Base-by-base conservation (phyloP, 2,329 filamentous ascomycete genomes). In the Tolypocladium inflatum region DNA sequence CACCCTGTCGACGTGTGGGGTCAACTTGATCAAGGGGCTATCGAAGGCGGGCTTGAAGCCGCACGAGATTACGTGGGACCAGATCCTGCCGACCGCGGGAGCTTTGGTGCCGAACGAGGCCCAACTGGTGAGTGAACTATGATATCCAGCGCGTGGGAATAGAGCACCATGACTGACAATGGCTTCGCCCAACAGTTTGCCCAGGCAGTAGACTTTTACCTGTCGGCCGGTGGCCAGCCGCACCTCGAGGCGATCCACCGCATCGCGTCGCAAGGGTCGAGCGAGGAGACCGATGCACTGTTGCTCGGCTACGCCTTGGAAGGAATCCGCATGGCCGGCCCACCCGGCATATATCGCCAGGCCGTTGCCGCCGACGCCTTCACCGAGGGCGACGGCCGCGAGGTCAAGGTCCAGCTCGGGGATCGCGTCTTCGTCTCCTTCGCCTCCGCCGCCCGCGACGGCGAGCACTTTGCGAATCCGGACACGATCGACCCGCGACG, bases 291-390 rank as follows among this genome's bases (percentile, higher is more conserved):
- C 0, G 86, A 91, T 62, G 78, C 83, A 1, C 73, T 82, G 39
- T 77, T 93, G 2, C 77, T 88, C 1, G 86, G 84, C 43, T 91
- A 90, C 67, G 84, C 82, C 50, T 78, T 88, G 76, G 90, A 90
- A 70, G 88, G 85, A 19, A 80, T 89, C 57, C 85, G 89, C 43
- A 76, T 92, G 56, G 83, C 84, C 4, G 83, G 85, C 13, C 82
- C 82, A 0, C 82, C 84, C 23, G 80, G 81, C 11, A 76, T 84
- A 2, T 85, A 83, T 74, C 83, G 86, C 43, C 74, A 82, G 57
- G 81, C 80, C 2, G 71, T 77, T 0, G 70, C 66, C 0, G 66
- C 72, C 21, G 76, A 80, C 55, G 74, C 74, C 1, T 76, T 82
- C 53, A 59, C 70, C 39, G 75, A 84, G 54, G 78, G 84, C 33